A percentile compares a stretch with the other conserved stretches of the same genome.
These are phyloP conservation scores for Carallia pectinifolia DNA, from an alignment of 345 rosid species.

Conservation along the genomic window DNA sequence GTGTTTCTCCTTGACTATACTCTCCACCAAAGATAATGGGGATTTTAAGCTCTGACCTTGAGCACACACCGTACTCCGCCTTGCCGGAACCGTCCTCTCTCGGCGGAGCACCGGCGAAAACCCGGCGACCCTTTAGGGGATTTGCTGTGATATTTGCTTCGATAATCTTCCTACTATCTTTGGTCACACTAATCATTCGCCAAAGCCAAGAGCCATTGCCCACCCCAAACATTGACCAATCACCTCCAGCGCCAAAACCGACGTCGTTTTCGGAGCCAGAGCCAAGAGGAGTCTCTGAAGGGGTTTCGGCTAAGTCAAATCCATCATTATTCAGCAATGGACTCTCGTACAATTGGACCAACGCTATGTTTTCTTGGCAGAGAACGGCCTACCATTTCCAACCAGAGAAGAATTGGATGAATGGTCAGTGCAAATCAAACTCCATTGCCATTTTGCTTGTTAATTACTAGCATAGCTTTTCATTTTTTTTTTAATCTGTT, in stretches of 20 bases:
- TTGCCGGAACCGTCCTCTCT: conserved; percentile 37
- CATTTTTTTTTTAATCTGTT: background rate
- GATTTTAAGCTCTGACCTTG: conserved; percentile 9
- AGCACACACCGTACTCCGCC: conserved; percentile 29
- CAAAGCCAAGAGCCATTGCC: conserved; percentile 33
- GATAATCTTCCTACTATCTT: conserved; percentile 35
- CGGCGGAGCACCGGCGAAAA: conserved; percentile 1
- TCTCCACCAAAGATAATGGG: conserved; percentile 17
- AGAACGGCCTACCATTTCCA: conserved; percentile 87
- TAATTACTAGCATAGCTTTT: too few relatives aligned
- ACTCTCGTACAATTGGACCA: conserved; percentile 64
- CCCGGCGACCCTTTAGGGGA: conserved; percentile 38
- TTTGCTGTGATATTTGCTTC: conserved; percentile 28
- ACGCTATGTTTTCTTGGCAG: conserved; percentile 85
- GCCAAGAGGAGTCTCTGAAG: conserved; percentile 54
- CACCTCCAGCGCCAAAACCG: conserved; percentile 5
- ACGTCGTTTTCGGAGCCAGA: conserved; percentile 9
- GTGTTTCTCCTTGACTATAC: background rate
- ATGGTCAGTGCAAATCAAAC: conserved; percentile 49
- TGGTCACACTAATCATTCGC: conserved; percentile 39
- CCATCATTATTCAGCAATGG: conserved; percentile 24
- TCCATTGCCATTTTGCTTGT: background rate
- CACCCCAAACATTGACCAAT: background rate
- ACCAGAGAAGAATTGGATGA: conserved; percentile 91
- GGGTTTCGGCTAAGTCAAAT: conserved; percentile 68